Conservation (phyloP, 169 alveolate species). For the Amoebophrya sp. region DNA sequence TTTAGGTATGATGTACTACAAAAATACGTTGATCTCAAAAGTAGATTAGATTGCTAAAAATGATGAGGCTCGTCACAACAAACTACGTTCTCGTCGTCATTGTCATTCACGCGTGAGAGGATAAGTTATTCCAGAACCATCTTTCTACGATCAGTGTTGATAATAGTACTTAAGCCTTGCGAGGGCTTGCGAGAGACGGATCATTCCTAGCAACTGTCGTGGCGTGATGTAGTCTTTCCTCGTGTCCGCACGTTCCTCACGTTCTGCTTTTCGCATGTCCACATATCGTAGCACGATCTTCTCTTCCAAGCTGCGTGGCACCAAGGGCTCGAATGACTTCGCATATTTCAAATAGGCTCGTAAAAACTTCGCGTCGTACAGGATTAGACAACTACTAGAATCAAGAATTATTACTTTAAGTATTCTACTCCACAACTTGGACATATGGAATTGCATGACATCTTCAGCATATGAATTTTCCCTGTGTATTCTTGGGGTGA, state of each 20-base stretch:
- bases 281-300: neutral
- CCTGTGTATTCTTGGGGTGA: too few species aligned
- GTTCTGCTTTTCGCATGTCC: neutral
- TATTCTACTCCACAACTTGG: too few species aligned
- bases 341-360: neutral
- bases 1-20: too few species aligned
- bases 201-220: neutral
- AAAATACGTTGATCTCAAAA: too few species aligned
- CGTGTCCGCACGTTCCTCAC: neutral
- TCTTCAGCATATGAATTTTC: too few species aligned
- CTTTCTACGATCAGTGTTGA: neutral
- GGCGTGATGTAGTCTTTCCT: constrained; percentile 3
- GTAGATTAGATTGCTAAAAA: too few species aligned
- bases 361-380: neutral
- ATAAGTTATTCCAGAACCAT: neutral
- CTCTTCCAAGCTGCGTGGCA: neutral
- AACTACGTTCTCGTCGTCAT: too few species aligned
- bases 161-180: neutral
- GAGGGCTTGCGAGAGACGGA: neutral
- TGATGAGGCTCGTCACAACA: too few species aligned
- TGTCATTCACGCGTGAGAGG: too few species aligned
- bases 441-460: too few species aligned
- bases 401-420: too few species aligned
- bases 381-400: too few species aligned
- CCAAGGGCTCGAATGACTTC: neutral